Conservation (phyloP, 129 eudicot genomes). For the Tagetes patula region DNA sequence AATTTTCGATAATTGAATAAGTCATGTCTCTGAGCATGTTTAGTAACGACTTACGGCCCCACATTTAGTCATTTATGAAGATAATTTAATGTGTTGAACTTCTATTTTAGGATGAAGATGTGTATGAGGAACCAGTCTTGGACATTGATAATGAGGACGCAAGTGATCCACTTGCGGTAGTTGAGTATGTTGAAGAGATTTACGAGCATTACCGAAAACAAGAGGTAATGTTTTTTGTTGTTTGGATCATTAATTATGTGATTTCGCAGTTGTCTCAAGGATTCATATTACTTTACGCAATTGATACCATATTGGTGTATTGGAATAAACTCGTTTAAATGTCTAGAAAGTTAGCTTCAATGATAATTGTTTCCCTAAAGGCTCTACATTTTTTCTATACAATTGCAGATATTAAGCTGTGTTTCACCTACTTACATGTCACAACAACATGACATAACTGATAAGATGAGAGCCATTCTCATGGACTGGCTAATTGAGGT, state of each 20-base stretch:
- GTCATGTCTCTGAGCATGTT: too few species aligned
- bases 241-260: background rate
- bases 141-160: conserved; percentile 63
- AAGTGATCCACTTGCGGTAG: conserved; percentile 59
- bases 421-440: conserved; percentile 72
- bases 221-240: conserved; percentile 44
- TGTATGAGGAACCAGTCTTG: conserved; percentile 46
- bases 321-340: background rate
- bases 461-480: conserved; percentile 85
- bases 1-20: background rate
- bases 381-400: background rate
- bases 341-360: background rate
- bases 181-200: conserved; percentile 65
- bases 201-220: conserved; percentile 46
- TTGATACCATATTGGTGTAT: background rate
- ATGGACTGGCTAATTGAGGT: conserved; percentile 98
- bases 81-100: background rate
- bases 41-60: too few species aligned
- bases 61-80: too few species aligned
- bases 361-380: background rate
- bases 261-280: background rate
- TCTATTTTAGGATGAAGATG: conserved; percentile 61
- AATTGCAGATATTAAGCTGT: conserved; percentile 57
- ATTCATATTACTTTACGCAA: background rate
- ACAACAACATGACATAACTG: conserved; percentile 66